Percentiles rank a stretch among this genome's conserved stretches.
Evolutionary conservation across 257 asterid genomes (phyloP).

Genomic region (Petrea volubilis): DNA sequence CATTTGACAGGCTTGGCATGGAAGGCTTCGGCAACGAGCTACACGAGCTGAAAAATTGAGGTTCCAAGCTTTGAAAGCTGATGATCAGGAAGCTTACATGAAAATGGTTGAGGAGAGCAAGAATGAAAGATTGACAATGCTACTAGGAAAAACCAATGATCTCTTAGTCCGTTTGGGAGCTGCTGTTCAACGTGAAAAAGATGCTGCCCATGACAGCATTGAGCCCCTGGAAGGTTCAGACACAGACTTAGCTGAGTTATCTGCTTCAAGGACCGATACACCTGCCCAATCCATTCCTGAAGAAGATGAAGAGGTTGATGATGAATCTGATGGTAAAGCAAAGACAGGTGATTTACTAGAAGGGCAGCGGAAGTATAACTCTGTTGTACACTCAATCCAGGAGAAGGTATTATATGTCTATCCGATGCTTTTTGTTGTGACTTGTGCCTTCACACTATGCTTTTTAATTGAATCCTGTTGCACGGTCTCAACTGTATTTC

Average conservation of each 20-base stretch:
- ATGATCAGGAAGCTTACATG: conserved; percentile 99
- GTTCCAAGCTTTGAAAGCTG: conserved; percentile 97
- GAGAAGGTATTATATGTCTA: conserved; percentile 69
- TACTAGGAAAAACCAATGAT: conserved; percentile 93
- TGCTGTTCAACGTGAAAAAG: conserved; percentile 98
- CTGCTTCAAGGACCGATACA: conserved; percentile 65
- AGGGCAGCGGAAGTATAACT: conserved; percentile 96
- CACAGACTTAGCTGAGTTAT: conserved; percentile 51
- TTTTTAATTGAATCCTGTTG: background rate
- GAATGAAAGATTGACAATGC: conserved; percentile 93
- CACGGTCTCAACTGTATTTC: background rate
- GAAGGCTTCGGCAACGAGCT: conserved; percentile 95
- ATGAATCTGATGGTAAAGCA: conserved; percentile 49
- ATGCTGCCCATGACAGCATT: conserved; percentile 77
- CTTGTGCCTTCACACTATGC: conserved; percentile 1
- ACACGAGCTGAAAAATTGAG: conserved; percentile 93
- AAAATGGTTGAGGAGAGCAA: conserved; percentile 99
- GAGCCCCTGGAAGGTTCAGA: conserved; percentile 66
- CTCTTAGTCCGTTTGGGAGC: conserved; percentile 93
- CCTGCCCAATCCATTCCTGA: conserved; percentile 74
- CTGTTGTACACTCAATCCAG: conserved; percentile 97
- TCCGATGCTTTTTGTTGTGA: background rate
- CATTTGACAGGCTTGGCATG: conserved; percentile 92
- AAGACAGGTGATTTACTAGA: conserved; percentile 89
- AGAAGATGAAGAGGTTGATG: conserved; percentile 73